phyloP scores from a whole-genome alignment of 1,284 basidiomycete species.

The Irpex sp. region DNA sequence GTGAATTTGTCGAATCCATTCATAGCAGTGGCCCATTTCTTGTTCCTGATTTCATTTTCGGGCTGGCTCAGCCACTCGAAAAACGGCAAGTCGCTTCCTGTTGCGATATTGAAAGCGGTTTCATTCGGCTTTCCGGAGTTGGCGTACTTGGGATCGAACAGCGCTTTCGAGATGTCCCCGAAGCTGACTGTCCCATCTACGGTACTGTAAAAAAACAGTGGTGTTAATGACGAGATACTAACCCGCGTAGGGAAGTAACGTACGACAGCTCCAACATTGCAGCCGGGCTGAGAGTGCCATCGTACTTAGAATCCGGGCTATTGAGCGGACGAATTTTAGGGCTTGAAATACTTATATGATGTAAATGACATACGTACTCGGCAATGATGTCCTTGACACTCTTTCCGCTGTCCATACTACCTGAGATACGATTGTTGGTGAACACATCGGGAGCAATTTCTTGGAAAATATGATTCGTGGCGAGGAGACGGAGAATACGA shows the following conservation, averaged over 20 bases:
- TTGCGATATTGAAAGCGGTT: constrained; percentile 14
- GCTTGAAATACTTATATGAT: background rate
- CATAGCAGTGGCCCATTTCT: constrained; percentile 1
- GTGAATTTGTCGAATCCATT: background rate
- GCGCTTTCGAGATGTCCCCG: constrained; percentile 22
- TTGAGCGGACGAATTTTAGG: background rate
- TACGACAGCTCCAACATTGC: constrained; percentile 6
- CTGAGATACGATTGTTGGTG: constrained; percentile 26
- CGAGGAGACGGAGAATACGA: background rate
- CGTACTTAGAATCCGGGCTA: constrained; percentile 22
- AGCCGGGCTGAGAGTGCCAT: constrained; percentile 20
- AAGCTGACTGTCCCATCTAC: constrained; percentile 23
- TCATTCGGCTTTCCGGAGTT: constrained; percentile 17
- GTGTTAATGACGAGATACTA: background rate
- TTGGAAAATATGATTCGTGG: constrained; percentile 24
- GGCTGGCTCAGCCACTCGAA: constrained; percentile 1
- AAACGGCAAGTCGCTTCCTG: background rate
- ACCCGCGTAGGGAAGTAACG: background rate
- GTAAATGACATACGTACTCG: background rate
- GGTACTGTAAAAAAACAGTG: constrained; percentile 11
- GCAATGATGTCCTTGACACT: constrained; percentile 11
- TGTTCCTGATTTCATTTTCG: background rate
- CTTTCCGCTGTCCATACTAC: constrained; percentile 26
- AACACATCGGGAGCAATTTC: constrained; percentile 29
- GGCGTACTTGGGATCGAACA: constrained; percentile 21